These are phyloP conservation scores for Dothistroma pini DNA, from an alignment of 2,329 filamentous ascomycete species.

Conservation along the genomic window DNA sequence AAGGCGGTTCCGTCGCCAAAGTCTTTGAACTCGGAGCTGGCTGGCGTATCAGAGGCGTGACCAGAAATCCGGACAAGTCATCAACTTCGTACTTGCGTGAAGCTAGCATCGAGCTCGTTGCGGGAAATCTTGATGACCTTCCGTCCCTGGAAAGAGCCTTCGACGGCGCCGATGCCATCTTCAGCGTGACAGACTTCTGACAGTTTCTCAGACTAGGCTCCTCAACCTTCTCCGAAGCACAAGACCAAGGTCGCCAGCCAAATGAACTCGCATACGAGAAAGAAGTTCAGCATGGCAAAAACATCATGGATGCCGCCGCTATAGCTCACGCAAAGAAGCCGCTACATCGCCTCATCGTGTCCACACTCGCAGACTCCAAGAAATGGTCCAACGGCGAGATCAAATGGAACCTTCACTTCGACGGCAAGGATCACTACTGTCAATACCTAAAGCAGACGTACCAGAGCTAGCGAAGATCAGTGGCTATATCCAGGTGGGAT, in stretches of 20 bases:
- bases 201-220: slow-evolving; percentile 21
- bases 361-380: slow-evolving; percentile 36
- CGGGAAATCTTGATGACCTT: slow-evolving; percentile 32
- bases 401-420: slow-evolving; percentile 37
- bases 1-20: slow-evolving; percentile 23
- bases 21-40: slow-evolving; percentile 23
- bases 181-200: slow-evolving; percentile 38
- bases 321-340: slow-evolving; percentile 3
- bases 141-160: slow-evolving; percentile 34
- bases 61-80: slow-evolving; percentile 39
- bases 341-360: slow-evolving; percentile 39
- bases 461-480: slow-evolving; percentile 25
- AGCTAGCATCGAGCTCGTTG: slow-evolving; percentile 36
- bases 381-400: slow-evolving; percentile 44
- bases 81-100: slow-evolving; percentile 31
- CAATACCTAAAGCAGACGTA: slow-evolving; percentile 25
- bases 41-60: slow-evolving; percentile 35
- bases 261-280: slow-evolving; percentile 24
- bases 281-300: slow-evolving; percentile 30
- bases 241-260: slow-evolving; percentile 21
- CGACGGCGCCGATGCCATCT: slow-evolving; percentile 36
- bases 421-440: slow-evolving; percentile 30
- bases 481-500: slow-evolving; percentile 35
- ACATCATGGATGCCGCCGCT: slow-evolving; percentile 30
- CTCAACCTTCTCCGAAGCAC: slow-evolving; percentile 15